Percentiles rank a stretch among this genome's conserved stretches.
Evolutionary conservation across 345 rosid species (phyloP).

Genomic region (Camelina sativa): DNA sequence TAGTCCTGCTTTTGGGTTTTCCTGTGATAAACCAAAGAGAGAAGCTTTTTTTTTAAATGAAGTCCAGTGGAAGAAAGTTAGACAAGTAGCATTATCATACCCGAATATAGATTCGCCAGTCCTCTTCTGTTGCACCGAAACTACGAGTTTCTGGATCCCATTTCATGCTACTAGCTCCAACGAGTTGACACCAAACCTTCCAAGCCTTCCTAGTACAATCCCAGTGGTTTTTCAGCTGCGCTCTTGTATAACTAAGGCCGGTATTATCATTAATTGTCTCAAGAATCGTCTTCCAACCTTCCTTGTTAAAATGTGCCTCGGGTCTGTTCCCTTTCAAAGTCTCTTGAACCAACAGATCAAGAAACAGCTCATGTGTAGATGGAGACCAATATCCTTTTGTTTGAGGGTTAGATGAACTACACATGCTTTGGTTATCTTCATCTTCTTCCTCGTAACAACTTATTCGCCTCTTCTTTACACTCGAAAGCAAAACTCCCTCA

Average conservation of each 20-base stretch:
- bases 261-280: conserved; percentile 49
- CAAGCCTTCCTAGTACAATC: conserved; percentile 56
- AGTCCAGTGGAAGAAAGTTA: not conserved
- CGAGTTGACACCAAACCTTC: conserved; percentile 61
- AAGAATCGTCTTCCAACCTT: conserved; percentile 58
- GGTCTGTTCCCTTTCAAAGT: conserved; percentile 54
- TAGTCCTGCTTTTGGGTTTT: conserved; percentile 52
- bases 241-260: conserved; percentile 47
- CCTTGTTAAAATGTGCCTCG: conserved; percentile 51
- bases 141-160: conserved; percentile 54
- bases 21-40: conserved; percentile 41
- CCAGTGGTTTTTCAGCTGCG: conserved; percentile 58
- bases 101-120: conserved; percentile 48
- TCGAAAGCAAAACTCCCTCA: not conserved
- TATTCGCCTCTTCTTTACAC: conserved; percentile 36
- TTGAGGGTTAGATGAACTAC: conserved; percentile 41
- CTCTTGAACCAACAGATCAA: conserved; percentile 53
- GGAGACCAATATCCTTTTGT: conserved; percentile 56
- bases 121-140: conserved; percentile 55
- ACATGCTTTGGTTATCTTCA: conserved; percentile 40
- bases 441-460: conserved; percentile 26
- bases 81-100: conserved; percentile 38
- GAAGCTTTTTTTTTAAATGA: not conserved
- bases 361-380: conserved; percentile 53
- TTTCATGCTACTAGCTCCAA: conserved; percentile 48